Evolutionary conservation across 2,329 filamentous ascomycete genomes (phyloP).

Genomic region (Amesomyces nigricolor): DNA sequence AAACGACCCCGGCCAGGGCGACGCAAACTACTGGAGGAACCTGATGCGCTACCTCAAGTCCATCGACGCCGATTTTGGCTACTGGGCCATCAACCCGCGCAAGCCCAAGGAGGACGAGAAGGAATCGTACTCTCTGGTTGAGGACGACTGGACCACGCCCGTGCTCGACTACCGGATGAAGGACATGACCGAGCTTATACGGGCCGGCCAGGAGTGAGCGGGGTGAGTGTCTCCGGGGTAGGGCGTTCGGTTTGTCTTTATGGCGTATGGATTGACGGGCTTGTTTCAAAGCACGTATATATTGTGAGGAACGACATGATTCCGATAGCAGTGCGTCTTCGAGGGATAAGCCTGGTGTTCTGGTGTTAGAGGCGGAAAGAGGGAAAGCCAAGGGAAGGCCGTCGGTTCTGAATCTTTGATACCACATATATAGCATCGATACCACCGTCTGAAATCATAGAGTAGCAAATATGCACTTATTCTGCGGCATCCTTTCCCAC

Average conservation of each 20-base stretch:
- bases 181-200: slow-evolving; percentile 53
- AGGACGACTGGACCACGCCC: slow-evolving; percentile 60
- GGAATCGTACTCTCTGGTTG: slow-evolving; percentile 57
- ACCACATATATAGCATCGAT: too few species aligned
- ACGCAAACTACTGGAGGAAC: slow-evolving; percentile 61
- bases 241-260: not conserved
- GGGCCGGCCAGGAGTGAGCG: slow-evolving; percentile 17
- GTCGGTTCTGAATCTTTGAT: too few species aligned
- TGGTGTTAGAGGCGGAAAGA: too few species aligned
- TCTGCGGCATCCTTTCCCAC: too few species aligned
- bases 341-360: too few species aligned
- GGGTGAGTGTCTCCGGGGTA: not conserved
- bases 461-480: too few species aligned
- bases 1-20: slow-evolving; percentile 46
- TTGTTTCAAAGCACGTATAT: not conserved
- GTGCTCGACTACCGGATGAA: slow-evolving; percentile 58
- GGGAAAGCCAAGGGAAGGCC: too few species aligned
- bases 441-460: not conserved
- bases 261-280: not conserved
- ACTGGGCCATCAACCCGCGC: slow-evolving; percentile 64
- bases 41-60: slow-evolving; percentile 53
- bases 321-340: too few species aligned
- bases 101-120: slow-evolving; percentile 53
- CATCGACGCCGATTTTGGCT: slow-evolving; percentile 60
- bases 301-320: too few species aligned